Evolutionary conservation across 108 stramenopile species (phyloP), one percentile per base, ranked within the genome.

Genomic region (Epipyxis sp.): DNA sequence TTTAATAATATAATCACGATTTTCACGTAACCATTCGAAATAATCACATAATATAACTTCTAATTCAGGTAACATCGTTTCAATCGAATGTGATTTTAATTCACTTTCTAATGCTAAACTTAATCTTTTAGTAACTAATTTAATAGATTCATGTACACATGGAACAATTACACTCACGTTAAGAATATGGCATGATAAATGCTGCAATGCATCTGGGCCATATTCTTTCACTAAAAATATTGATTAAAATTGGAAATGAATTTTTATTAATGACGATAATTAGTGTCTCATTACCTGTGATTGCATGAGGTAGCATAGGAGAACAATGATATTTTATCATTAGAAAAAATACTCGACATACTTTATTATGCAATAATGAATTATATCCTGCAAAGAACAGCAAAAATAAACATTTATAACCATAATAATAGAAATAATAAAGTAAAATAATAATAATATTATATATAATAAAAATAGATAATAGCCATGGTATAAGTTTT

Each of bases 151-250:
- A 6, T 34, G 44, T 6, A 74, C 6, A 6, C 43, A 37, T 6
- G 44, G 42, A 37, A 6, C 34, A 29, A 74, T 13, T 29, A 42
- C 71, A 27, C 41, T 54, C 41, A 74, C 71, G 34, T 42, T 25
- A 6, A 74, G 25, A 13, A 74, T 39, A 27, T 74, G 71, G 10
- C 50, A 42, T 42, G 71, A 39, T 39, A 74, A 42, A 27, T 6
- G 13, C 71, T 74, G n/a, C 27, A 74, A 42, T 6, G 46, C 71
- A 13, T 10, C 13, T 29, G 71, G 32, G 50, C 71, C 50, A 42
- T 74, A 37, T 42, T 27, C 71, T 10, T 34, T 29, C 50, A 74
- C 34, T 32, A 42, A 16, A 39, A 37, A 13, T 32, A 42, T 13
- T 34, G 6, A 42, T 42, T 16, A 42, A 37, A 27, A 74, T 16